These are phyloP conservation scores for Plectosphaerella cucumerina DNA, from an alignment of 2,329 filamentous ascomycete genomes.

Conservation along the genomic window DNA sequence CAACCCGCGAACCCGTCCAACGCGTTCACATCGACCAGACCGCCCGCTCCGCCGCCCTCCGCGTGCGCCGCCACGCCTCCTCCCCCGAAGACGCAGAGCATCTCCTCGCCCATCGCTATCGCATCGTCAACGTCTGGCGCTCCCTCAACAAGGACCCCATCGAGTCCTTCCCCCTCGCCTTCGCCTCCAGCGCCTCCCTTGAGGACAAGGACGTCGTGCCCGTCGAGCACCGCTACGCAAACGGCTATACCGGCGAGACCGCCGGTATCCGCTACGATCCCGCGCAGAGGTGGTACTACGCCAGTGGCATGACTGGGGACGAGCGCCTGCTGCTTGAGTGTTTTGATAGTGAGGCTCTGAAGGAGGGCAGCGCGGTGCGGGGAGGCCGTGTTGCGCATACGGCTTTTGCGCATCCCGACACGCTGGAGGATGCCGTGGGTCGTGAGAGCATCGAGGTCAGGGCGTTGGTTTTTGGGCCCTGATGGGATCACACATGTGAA, in stretches of 20 bases:
- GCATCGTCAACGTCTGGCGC: slow-evolving; percentile 87
- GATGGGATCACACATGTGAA: slow-evolving; percentile 6
- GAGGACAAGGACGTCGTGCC: slow-evolving; percentile 61
- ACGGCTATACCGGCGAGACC: slow-evolving; percentile 67
- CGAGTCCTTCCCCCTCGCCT: slow-evolving; percentile 63
- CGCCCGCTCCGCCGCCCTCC: slow-evolving; percentile 55
- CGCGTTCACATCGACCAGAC: slow-evolving; percentile 85
- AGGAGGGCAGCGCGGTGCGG: slow-evolving; percentile 41
- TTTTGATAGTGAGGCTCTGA: slow-evolving; percentile 62
- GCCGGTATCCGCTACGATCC: slow-evolving; percentile 61
- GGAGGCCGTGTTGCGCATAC: slow-evolving; percentile 65
- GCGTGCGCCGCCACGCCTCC: slow-evolving; percentile 64
- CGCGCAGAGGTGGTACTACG: slow-evolving; percentile 71
- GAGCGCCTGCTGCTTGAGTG: slow-evolving; percentile 77
- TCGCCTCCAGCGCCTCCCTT: slow-evolving; percentile 62
- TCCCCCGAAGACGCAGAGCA: slow-evolving; percentile 56
- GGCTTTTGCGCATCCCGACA: slow-evolving; percentile 74
- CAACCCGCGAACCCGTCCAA: slow-evolving; percentile 64
- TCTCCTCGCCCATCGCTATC: slow-evolving; percentile 65
- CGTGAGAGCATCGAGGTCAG: slow-evolving; percentile 90
- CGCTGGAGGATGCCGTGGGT: slow-evolving; percentile 62
- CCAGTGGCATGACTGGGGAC: slow-evolving; percentile 69
- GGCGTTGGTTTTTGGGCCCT: slow-evolving; percentile 73
- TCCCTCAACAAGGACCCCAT: slow-evolving; percentile 56
- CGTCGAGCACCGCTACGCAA: slow-evolving; percentile 70